Base-by-base conservation (phyloP, 257 asterid species). In the Gardenia jasminoides region DNA sequence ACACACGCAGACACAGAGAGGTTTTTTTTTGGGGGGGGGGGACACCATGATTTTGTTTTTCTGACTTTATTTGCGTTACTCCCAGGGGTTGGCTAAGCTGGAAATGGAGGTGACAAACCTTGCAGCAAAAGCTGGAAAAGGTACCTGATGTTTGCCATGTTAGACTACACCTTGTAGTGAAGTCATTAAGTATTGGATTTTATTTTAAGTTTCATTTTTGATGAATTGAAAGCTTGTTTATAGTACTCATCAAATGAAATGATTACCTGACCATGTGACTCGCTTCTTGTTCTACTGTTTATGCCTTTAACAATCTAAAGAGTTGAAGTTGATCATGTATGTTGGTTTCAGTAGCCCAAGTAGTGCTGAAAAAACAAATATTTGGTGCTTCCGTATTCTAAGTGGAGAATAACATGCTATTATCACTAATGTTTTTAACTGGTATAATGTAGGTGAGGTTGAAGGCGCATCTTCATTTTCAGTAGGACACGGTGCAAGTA, bases 81-180 rank as follows among this genome's bases (percentile, higher is more conserved):
- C 61, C 76, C 68, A 96, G 99, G 99, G 97, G 72, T 81, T 76
- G 67, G 97, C 99, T 78, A 96, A 86, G 88, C 82, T 96, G 94
- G 99, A 96, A 91, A 97, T 92, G 89, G 99, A 96, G 84, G 98
- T 96, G 79, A 96, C 99, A 76, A 96, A 96, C 84, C 99, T 96
- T 83, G 94, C 99, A 72, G 98, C 99, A 36, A 96, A 93, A 88
- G 99, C 99, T 44, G 99, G 99, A 82, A 96, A 93, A 96, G 99
- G 99, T 96, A 89, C 75, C 84, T 50, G 62, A 62, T 80, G 54
- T 74, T 79, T 79, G 75, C 39, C 69, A 31, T 46, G 33, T 33
- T 74, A 33, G 44, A 13, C 46, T 52, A 10, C 17, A 30, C 10
- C 3, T n/a, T 20, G 17, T 9, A 52, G 33, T 52, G 28, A 31